A percentile compares a stretch with the other conserved stretches of the same genome.
These are phyloP conservation scores for Achaetomiella virescens DNA, from an alignment of 495 filamentous ascomycete species.

Conservation along the genomic window DNA sequence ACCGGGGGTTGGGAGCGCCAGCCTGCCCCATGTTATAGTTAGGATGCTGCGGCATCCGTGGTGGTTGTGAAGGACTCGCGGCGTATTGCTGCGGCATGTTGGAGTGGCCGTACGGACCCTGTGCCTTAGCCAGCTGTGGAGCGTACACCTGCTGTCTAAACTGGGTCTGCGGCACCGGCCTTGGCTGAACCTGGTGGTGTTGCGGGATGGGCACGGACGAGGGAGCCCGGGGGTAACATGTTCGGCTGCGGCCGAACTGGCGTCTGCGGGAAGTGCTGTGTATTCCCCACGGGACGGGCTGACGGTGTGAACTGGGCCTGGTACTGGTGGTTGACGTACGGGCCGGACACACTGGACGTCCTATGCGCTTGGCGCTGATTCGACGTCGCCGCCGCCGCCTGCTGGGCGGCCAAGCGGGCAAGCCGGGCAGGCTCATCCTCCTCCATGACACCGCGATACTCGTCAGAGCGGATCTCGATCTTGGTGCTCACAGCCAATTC, in stretches of 20 bases:
- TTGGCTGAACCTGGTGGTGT: constrained; percentile 26
- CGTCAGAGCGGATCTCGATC: constrained; percentile 62
- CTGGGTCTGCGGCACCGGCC: constrained; percentile 26
- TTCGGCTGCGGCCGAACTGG: constrained; percentile 35
- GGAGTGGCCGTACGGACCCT: constrained; percentile 34
- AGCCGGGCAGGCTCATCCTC: constrained; percentile 59
- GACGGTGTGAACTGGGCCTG: constrained; percentile 28
- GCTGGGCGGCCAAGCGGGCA: constrained; percentile 31
- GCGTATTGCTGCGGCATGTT: constrained; percentile 34
- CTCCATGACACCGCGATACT: constrained; percentile 78
- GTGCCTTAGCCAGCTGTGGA: constrained; percentile 32
- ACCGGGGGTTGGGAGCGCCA: constrained; percentile 26
- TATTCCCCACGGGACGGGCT: constrained; percentile 35
- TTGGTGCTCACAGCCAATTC: constrained; percentile 79
- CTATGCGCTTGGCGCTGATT: constrained; percentile 36
- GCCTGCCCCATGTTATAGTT: constrained; percentile 27
- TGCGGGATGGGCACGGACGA: constrained; percentile 29
- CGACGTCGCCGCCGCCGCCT: constrained; percentile 20
- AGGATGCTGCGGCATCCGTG: constrained; percentile 29
- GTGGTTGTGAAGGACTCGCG: constrained; percentile 31
- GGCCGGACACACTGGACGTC: constrained; percentile 32
- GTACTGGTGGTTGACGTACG: constrained; percentile 36
- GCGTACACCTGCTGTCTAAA: constrained; percentile 34
- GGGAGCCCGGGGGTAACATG: constrained; percentile 27
- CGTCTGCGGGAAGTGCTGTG: constrained; percentile 40